phyloP scores from a whole-genome alignment of 768 basidiomycete species.

The Exidia glandulosa region DNA sequence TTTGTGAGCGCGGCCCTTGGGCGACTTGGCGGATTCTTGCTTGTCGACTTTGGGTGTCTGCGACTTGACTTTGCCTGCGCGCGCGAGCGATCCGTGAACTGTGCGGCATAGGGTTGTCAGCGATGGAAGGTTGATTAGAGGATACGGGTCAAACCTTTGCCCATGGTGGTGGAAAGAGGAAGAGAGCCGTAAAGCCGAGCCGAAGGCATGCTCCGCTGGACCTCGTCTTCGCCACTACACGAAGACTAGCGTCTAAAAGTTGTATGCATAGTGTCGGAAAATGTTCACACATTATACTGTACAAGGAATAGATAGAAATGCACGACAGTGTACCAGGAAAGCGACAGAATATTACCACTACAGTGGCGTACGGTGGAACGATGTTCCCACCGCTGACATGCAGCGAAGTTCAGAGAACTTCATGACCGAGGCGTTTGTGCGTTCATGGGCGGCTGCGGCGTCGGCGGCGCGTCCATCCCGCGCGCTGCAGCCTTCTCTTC shows the following conservation, averaged over 20 bases:
- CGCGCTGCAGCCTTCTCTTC: neutral
- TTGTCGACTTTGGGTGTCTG: constrained; percentile 96
- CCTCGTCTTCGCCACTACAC: neutral
- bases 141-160: neutral
- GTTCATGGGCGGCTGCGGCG: neutral
- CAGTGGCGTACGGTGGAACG: too few relatives aligned
- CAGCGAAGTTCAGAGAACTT: neutral
- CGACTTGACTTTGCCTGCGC: constrained; percentile 98
- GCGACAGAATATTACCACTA: too few relatives aligned
- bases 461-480: neutral
- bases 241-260: too few relatives aligned
- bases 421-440: neutral
- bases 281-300: too few relatives aligned
- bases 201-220: neutral
- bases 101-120: neutral
- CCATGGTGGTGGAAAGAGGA: neutral
- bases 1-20: constrained; percentile 98
- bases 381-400: neutral
- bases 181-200: neutral
- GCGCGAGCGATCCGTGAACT: constrained; percentile 99
- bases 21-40: constrained; percentile 98
- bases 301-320: too few relatives aligned
- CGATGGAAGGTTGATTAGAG: neutral
- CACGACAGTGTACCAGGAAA: too few relatives aligned
- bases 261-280: too few relatives aligned